Base-by-base conservation (phyloP, 2,329 filamentous ascomycete species). In the Cucurbitaria berberidis region DNA sequence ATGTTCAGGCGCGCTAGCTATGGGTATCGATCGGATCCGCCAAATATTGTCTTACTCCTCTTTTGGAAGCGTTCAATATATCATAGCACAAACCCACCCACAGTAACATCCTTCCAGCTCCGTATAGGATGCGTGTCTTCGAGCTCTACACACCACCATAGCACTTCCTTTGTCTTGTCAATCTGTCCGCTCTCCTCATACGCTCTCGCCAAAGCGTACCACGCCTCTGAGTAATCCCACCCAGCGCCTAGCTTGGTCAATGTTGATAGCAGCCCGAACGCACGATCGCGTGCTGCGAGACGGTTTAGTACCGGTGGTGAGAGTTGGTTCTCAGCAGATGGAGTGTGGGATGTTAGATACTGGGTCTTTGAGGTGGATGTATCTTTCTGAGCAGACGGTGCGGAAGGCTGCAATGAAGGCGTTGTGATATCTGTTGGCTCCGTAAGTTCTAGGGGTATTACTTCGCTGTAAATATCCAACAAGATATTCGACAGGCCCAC, bases 71-170 rank as follows among this genome's bases (percentile, higher is more conserved):
- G n/a, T n/a, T n/a, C n/a, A n/a, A n/a, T n/a, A n/a, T n/a, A n/a
- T 24, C 24, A 39, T 9, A 39, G 36, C 36, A 39, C 36, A 24
- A 39, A 39, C 4, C 36, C 36, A 5, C 36, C 36, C 19, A 22
- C 21, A 15, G 19, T 8, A n/a, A 39, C 36, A n/a, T 24, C 24
- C 15, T 15, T 24, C 36, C 36, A 39, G 10, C 19, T 24, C 18
- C 36, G 19, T 10, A 39, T 7, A 6, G 36, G 36, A 15, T 15
- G 19, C 21, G 86, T 86, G 72, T 99, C 93, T 72, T 98, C 95
- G 26, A 99, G 81, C 76, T 97, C 92, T 11, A 99, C 90, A 66
- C 93, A 96, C 92, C 93, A 98, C 95, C 95, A 98, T 6, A 98
- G 82, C 40, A 93, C 91, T 64, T 95, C 89, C 77, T 93, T 96